Base-by-base conservation (phyloP, 2,329 filamentous ascomycete species). In the Catunica adiposa region DNA sequence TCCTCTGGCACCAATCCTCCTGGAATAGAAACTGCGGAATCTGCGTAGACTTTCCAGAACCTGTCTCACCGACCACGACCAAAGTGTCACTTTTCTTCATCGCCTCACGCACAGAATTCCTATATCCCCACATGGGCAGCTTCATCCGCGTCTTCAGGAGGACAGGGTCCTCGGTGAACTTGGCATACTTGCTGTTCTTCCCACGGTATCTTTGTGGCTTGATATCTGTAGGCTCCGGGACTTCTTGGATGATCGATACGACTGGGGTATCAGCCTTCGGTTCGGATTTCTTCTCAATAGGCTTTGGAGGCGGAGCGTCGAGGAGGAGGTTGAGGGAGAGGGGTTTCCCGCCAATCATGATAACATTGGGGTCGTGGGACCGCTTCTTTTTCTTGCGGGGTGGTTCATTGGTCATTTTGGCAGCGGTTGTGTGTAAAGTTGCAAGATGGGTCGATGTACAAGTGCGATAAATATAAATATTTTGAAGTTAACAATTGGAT, bases 41-140 rank as follows among this genome's bases (percentile, higher is more conserved):
- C 68, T 98, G 92, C 0, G 92, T 98, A 71, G 86, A 94, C 70
- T 98, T 98, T 65, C 92, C 92, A 14, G 87, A 94, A 66, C 92
- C 92, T 0, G 92, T 98, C 67, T 97, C 90, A 70, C 90, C 90
- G 1, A 92, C 84, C 14, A 98, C 71, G 0, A 98, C 75, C 53
- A 98, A 77, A 1, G 95, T 79, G 63, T 94, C 79, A 59, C 79
- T 81, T 3, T 65, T 63, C 11, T 72, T 71, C 5, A 95, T 69
- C 1, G 78, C 73, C 15, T 73, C 64, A 37, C 80, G 79, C 52
- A 96, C 94, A 25, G 83, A 76, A 34, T 82, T 72, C 51, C 79
- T 79, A 60, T 89, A 78, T 3, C 76, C 70, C 80, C 86, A 95
- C 61, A 96, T 90, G 0, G 89, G 89, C 2, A 96, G 75, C 14